These are phyloP conservation scores for Botryotinia globosa DNA, from an alignment of 2,329 filamentous ascomycete genomes.

Conservation along the genomic window DNA sequence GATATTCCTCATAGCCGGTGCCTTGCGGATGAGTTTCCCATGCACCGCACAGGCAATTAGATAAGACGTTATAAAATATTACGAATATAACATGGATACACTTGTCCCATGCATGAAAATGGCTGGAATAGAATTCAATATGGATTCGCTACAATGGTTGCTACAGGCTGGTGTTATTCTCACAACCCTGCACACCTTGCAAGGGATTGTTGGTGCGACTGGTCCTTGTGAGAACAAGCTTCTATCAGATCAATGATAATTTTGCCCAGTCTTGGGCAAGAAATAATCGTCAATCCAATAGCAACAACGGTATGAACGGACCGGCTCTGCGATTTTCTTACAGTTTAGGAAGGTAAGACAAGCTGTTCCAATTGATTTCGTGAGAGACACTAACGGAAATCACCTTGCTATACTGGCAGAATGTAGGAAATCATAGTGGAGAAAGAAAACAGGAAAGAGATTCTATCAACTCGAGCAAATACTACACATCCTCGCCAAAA, in stretches of 20 bases:
- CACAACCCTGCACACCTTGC: slow-evolving; percentile 19
- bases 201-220: slow-evolving; percentile 13
- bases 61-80: slow-evolving; percentile 21
- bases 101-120: slow-evolving; percentile 23
- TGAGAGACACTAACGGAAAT: background rate
- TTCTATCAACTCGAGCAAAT: background rate
- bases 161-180: slow-evolving; percentile 19
- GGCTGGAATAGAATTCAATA: slow-evolving; percentile 32
- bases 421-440: slow-evolving; percentile 1
- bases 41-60: slow-evolving; percentile 25
- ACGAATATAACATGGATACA: slow-evolving; percentile 24
- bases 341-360: slow-evolving; percentile 14
- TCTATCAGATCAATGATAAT: background rate
- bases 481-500: background rate
- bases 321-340: slow-evolving; percentile 30
- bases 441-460: background rate
- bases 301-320: slow-evolving; percentile 31
- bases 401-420: background rate
- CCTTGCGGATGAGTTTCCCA: slow-evolving; percentile 34
- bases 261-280: slow-evolving; percentile 2
- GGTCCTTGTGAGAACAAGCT: background rate
- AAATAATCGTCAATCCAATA: background rate
- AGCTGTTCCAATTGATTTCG: background rate
- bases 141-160: slow-evolving; percentile 22
- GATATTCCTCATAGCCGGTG: slow-evolving; percentile 33